Conservation (phyloP, 176 grass and related monocot genomes). For the barley (Hordeum vulgare) region DNA sequence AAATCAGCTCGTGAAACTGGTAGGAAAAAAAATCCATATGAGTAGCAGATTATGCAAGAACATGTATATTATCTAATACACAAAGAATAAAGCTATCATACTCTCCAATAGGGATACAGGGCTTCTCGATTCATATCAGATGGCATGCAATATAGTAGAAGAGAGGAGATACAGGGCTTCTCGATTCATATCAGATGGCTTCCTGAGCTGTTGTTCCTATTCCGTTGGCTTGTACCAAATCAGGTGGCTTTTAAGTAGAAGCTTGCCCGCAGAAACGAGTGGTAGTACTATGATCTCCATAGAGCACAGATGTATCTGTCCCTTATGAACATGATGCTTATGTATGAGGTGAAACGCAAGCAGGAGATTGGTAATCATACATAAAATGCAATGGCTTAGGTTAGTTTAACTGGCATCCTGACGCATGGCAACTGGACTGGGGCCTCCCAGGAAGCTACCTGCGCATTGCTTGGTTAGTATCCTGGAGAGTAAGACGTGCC, state of each 20-base stretch:
- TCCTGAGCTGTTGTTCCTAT: neutral
- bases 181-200: neutral
- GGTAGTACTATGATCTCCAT: neutral
- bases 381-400: too few relatives aligned
- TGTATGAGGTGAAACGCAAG: neutral
- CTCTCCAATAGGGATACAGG: neutral
- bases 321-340: neutral
- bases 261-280: neutral
- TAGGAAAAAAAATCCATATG: neutral
- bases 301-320: neutral
- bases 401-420: too few relatives aligned
- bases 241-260: neutral
- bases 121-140: neutral
- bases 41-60: neutral
- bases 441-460: too few relatives aligned
- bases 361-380: too few relatives aligned
- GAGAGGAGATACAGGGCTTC: neutral
- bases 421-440: too few relatives aligned
- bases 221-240: neutral
- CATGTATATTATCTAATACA: neutral
- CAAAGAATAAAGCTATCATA: neutral
- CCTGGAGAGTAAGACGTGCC: too few relatives aligned
- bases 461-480: too few relatives aligned
- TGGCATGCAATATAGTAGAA: too few relatives aligned
- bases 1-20: conserved; percentile 26